Percentiles rank a stretch among this genome's conserved stretches.
Conservation (phyloP, 1,284 basidiomycete species). For the Ganoderma multipileum region DNA sequence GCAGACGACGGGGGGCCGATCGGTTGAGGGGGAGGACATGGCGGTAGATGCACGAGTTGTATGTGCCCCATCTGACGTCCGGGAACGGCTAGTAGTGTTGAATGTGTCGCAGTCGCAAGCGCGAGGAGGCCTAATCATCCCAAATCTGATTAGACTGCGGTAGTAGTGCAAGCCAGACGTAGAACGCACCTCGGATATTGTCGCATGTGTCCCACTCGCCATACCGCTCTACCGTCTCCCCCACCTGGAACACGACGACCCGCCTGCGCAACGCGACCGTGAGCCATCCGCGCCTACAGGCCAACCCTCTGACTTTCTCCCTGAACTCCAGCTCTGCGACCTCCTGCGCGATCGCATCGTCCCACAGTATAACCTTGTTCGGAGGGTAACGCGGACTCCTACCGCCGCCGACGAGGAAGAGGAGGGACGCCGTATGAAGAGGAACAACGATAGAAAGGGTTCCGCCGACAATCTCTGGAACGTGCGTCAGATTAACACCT, state of each 20-base stretch:
- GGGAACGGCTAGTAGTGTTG: slow-evolving; percentile 87
- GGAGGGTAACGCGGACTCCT: slow-evolving; percentile 91
- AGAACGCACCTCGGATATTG: slow-evolving; percentile 79
- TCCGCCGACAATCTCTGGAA: slow-evolving; percentile 76
- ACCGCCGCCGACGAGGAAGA: slow-evolving; percentile 92
- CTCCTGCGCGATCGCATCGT: slow-evolving; percentile 77
- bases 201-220: slow-evolving; percentile 91
- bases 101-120: slow-evolving; percentile 77
- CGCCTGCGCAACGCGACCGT: slow-evolving; percentile 83
- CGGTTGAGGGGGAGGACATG: slow-evolving; percentile 66
- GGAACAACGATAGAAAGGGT: slow-evolving; percentile 83
- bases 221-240: slow-evolving; percentile 63
- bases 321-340: slow-evolving; percentile 93
- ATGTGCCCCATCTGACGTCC: slow-evolving; percentile 92
- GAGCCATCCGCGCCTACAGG: slow-evolving; percentile 82
- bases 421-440: slow-evolving; percentile 82
- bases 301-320: slow-evolving; percentile 84
- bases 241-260: slow-evolving; percentile 83
- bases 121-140: slow-evolving; percentile 76
- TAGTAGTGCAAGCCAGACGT: neutral
- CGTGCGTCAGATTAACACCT: slow-evolving; percentile 4
- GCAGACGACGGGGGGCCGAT: slow-evolving; percentile 54
- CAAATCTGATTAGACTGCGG: neutral
- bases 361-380: slow-evolving; percentile 94
- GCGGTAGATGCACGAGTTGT: slow-evolving; percentile 87